phyloP scores from a whole-genome alignment of 352 stramenopile species.

The Phytopythium vexans region DNA sequence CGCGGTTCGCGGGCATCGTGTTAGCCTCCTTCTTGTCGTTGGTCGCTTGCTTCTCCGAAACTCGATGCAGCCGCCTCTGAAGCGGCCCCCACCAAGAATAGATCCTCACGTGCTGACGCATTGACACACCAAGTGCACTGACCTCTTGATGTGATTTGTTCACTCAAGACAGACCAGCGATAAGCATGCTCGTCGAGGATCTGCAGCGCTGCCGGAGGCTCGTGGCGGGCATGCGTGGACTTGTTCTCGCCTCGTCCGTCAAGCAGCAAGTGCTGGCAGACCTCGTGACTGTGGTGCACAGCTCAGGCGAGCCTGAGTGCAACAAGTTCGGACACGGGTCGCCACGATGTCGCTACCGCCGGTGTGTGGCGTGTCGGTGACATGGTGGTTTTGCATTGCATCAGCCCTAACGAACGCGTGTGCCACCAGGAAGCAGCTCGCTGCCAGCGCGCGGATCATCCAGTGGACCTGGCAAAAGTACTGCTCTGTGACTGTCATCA shows the following conservation, averaged over 20 bases:
- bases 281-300: slow-evolving; percentile 12
- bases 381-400: too few species aligned
- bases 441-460: slow-evolving; percentile 8
- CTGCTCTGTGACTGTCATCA: too few species aligned
- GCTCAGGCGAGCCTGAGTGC: not conserved
- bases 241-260: slow-evolving; percentile 38
- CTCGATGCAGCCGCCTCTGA: too few species aligned
- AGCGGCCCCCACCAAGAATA: too few species aligned
- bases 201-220: slow-evolving; percentile 49
- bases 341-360: slow-evolving; percentile 27
- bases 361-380: slow-evolving; percentile 9
- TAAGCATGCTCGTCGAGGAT: slow-evolving; percentile 21
- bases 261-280: slow-evolving; percentile 34
- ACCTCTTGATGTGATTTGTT: too few species aligned
- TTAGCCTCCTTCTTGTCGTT: not conserved
- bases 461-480: slow-evolving; percentile 18
- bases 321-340: slow-evolving; percentile 2
- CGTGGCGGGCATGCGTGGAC: slow-evolving; percentile 41
- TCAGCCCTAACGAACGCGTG: too few species aligned
- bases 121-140: too few species aligned
- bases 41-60: not conserved
- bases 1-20: slow-evolving; percentile 47
- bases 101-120: too few species aligned
- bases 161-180: not conserved
- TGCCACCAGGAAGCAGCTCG: slow-evolving; percentile 3